These are phyloP conservation scores for Parachaetomium inaequale DNA, from an alignment of 495 filamentous ascomycete species.

Conservation along the genomic window DNA sequence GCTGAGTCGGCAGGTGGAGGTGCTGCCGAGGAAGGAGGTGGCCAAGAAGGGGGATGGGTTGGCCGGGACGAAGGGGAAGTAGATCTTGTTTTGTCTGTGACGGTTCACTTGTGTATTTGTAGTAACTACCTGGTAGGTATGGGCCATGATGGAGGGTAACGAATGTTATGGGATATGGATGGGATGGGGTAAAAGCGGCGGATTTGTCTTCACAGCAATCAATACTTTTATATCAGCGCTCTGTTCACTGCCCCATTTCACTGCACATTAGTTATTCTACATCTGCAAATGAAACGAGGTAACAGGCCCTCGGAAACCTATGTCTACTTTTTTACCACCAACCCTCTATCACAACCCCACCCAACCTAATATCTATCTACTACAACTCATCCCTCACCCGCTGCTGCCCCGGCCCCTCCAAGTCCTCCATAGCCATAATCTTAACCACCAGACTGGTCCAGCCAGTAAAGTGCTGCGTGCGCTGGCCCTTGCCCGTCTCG, in stretches of 20 bases:
- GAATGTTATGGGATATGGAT: background rate
- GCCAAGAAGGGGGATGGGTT: conserved; percentile 41
- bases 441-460: conserved; percentile 98
- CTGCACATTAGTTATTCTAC: no score
- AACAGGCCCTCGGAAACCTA: no score
- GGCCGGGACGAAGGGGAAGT: background rate
- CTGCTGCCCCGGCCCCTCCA: conserved; percentile 14
- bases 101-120: background rate
- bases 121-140: background rate
- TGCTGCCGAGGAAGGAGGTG: conserved; percentile 54
- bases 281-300: no score
- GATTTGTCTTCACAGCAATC: background rate
- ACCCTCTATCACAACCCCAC: background rate
- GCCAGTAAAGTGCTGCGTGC: conserved; percentile 96
- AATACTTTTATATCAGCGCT: no score
- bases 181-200: background rate
- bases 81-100: background rate
- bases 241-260: no score
- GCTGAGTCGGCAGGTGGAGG: conserved; percentile 67
- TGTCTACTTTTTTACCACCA: background rate
- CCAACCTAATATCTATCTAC: background rate
- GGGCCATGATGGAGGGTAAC: background rate
- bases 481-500: conserved; percentile 84
- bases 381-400: conserved; percentile 38
- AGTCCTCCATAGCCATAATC: conserved; percentile 79